Evolutionary conservation across 768 basidiomycete species (phyloP), one percentile per base, ranked within the genome.

Genomic region (Mycena galopus): DNA sequence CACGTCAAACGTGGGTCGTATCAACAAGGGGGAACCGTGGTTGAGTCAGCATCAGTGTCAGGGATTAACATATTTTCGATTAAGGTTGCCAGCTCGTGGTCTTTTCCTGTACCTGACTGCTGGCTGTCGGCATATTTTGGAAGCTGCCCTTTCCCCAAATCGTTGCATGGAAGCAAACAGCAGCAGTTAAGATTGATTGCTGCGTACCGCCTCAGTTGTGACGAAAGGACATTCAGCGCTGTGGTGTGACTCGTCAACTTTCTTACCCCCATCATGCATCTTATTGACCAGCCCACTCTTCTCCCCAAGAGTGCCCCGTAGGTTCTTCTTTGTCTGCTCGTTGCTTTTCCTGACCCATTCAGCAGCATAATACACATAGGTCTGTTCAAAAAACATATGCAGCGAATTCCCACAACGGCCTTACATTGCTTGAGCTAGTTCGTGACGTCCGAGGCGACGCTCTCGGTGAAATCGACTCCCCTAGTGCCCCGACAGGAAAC

Each of bases 401-500:
- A 4, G 11, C 1, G n/a, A n/a, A 32, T 21, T 25, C 21, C 17
- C 35, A 37, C 39, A 5, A 21, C 33, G 17, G 25, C 25, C 35
- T 42, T 27, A 56, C 7, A 44, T 56, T 47, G 27, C 37, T 42
- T 16, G 4, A 7, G n/a, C 16, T 16, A 72, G 71, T 75, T 56
- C 74, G 74, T 21, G 74, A 75, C 60, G 25, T 61, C 4, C 50
- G 74, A 11, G 74, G 74, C 17, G 71, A 75, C 8, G 67, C 39
- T 9, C 32, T 75, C 23, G 74, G 71, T 17, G 67, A 75, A 37
- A 47, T 75, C 21, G 71, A 75, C 39, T 33, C 67, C 12, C 66
- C 65, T 2, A 42, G 55, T 9, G 51, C 64, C 32, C 74, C 71
- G 2, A 51, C 67, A 5, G 74, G 74, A 1, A 33, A 57, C 33